Evolutionary conservation across 306 rosid genomes (phyloP), one percentile per base, ranked within the genome.

Genomic region (Begonia masoniana): DNA sequence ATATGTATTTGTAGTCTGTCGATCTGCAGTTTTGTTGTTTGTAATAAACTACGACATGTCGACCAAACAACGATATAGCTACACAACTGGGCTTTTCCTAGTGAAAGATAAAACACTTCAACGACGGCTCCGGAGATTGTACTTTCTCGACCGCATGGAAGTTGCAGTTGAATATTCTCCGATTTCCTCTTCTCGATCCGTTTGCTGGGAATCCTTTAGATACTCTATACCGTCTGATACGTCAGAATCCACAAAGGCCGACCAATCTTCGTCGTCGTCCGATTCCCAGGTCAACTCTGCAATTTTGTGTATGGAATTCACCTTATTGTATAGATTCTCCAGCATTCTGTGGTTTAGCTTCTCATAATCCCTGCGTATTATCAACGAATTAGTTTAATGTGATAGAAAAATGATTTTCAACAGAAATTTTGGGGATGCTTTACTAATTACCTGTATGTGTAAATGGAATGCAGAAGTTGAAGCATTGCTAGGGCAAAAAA

Each of bases 401-500:
- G 24, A 21, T 21, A 2, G 24, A 21, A 21, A 21, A 21, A 21
- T 21, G 24, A 21, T 21, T 21, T 21, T 21, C 24, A 21, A 21
- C 24, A 21, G 24, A 21, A 21, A 21, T 0, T 31, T 31, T 31
- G 39, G 2, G 7, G 39, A 7, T 31, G 39, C 7, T 31, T 31
- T 4, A 31, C 15, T n/a, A 45, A 3, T 10, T 45, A 45, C 49
- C 14, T 45, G 49, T 10, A 45, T 45, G 49, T 45, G 15, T 45
- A 45, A 45, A 45, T 45, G 49, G 49, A 45, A 45, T 45, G 15
- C 49, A 45, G 49, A 45, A 45, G 13, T n/a, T 45, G 49, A 45
- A 45, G 13, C 49, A 45, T 10, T 10, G 49, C 49, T 10, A 45
- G 49, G 6, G 15, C n/a, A 11, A 45, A 0, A n/a, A 45, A 45